A percentile compares a stretch with the other conserved stretches of the same genome.
These are phyloP conservation scores for Quercus alba DNA, from an alignment of 306 rosid species.

Conservation along the genomic window DNA sequence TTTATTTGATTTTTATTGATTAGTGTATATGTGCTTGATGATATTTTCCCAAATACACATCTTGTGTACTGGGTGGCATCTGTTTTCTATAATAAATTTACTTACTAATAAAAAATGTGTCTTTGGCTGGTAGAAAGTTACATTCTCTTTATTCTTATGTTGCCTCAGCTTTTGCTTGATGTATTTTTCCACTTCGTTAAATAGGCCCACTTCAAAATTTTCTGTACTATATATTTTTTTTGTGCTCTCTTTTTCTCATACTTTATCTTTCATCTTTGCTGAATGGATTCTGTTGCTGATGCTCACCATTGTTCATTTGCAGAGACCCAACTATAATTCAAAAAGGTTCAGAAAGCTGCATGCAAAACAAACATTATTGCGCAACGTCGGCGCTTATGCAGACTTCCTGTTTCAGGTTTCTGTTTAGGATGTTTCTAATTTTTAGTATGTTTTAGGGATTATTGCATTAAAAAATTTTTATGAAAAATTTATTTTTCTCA, in stretches of 20 bases:
- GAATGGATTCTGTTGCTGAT: conserved; percentile 1
- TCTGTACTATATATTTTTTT: background rate
- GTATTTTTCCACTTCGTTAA: background rate
- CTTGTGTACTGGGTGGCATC: too few relatives aligned
- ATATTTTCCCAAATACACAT: too few relatives aligned
- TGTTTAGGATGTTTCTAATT: conserved; percentile 3
- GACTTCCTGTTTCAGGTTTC: conserved; percentile 72
- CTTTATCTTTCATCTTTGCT: background rate
- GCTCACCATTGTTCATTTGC: conserved; percentile 24
- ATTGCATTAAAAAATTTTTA: too few relatives aligned
- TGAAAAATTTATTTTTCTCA: too few relatives aligned
- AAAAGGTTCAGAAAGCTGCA: conserved; percentile 43
- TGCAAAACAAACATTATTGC: conserved; percentile 46
- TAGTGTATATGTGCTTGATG: too few relatives aligned
- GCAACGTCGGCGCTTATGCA: conserved; percentile 57
- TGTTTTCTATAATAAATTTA: too few relatives aligned
- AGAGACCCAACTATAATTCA: conserved; percentile 51
- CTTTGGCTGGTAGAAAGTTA: background rate
- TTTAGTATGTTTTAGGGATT: background rate
- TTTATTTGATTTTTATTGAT: too few relatives aligned
- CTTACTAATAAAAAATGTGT: background rate
- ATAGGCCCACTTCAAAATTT: background rate
- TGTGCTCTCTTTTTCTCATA: background rate
- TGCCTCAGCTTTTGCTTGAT: background rate
- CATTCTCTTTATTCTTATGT: background rate